Base-by-base conservation (phyloP, 2,329 filamentous ascomycete species). In the Chrysoporthe austroafricana region DNA sequence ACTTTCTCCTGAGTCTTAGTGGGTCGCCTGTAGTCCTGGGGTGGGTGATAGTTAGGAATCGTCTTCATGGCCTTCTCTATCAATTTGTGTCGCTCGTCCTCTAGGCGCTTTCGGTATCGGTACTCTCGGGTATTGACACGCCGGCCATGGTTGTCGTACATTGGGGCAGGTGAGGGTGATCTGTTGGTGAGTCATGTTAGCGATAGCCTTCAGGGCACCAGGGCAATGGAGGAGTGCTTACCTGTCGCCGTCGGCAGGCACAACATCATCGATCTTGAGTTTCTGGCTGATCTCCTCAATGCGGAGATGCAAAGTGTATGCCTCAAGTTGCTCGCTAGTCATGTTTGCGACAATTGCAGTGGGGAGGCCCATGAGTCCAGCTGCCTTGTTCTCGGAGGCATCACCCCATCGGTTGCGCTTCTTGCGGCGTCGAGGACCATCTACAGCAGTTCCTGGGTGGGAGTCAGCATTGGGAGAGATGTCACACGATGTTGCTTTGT, bases 1-100 rank as follows among this genome's bases (percentile, higher is more conserved):
- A 99, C 96, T 87, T 99, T 99, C 87, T 99, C 96, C 84, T 99
- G 96, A 79, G 96, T 99, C 91, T 99, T 99, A 80, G 95, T 98
- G 71, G 96, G 96, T 76, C 96, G 93, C 80, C 96, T 93, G 82
- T 99, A 99, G 81, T 99, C 96, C 86, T 95, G 93, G 69, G 96
- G 96, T 76, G 96, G 96, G 79, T 98, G 94, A 80, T 99, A 99
- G 88, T 97, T 97, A 84, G 96, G 95, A 80, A 99, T 98, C 77
- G 93, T 94, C 86, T 98, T 98, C 93, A 98, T 97, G 75, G 96
- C 96, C 86, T 96, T 97, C 79, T 99, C 96, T 78, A 99, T 93
- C 75, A 98, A 87, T 82, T 98, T 98, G 84, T 99, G 96, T 73
- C 96, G 94, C 83, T 99, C 96, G 79, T 99, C 96, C 83, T 99